phyloP scores from a whole-genome alignment of 768 basidiomycete species.

The Amanita pseudoporphyria region DNA sequence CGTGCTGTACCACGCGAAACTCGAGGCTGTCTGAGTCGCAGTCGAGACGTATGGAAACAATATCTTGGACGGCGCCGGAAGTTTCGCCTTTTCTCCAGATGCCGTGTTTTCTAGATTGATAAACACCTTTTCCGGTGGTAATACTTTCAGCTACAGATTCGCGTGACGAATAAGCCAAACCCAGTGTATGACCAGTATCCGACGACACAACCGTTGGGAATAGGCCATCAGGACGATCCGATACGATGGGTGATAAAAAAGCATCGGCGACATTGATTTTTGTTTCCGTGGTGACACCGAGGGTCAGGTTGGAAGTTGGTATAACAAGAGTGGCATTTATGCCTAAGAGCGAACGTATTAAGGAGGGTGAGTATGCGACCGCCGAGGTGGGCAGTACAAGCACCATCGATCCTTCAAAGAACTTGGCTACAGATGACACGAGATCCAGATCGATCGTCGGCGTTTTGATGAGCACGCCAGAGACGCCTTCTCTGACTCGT shows the following conservation, averaged over 20 bases:
- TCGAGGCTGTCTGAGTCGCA: conserved; percentile 92
- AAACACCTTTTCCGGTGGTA: conserved; percentile 81
- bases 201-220: conserved; percentile 90
- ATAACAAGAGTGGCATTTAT: conserved; percentile 62
- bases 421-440: conserved; percentile 66
- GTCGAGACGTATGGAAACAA: conserved; percentile 75
- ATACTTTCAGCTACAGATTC: conserved; percentile 86
- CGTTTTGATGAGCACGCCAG: conserved; percentile 75
- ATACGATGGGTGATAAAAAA: conserved; percentile 72
- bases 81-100: conserved; percentile 97
- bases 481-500: conserved; percentile 60
- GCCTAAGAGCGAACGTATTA: conserved; percentile 49
- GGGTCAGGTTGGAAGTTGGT: conserved; percentile 60
- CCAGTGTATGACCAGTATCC: conserved; percentile 68
- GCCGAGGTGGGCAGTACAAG: conserved; percentile 45
- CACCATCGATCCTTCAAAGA: conserved; percentile 56
- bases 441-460: conserved; percentile 64
- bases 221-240: conserved; percentile 86
- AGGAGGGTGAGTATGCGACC: conserved; percentile 45
- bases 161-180: conserved; percentile 90
- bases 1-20: conserved; percentile 84
- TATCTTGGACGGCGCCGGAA: conserved; percentile 86
- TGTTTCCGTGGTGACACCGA: conserved; percentile 38
- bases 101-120: conserved; percentile 93
- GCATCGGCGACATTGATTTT: conserved; percentile 74